Evolutionary conservation across 192 early-diverging fungal species (phyloP), one percentile per base, ranked within the genome.

Genomic region (Ambispora gerdemannii): DNA sequence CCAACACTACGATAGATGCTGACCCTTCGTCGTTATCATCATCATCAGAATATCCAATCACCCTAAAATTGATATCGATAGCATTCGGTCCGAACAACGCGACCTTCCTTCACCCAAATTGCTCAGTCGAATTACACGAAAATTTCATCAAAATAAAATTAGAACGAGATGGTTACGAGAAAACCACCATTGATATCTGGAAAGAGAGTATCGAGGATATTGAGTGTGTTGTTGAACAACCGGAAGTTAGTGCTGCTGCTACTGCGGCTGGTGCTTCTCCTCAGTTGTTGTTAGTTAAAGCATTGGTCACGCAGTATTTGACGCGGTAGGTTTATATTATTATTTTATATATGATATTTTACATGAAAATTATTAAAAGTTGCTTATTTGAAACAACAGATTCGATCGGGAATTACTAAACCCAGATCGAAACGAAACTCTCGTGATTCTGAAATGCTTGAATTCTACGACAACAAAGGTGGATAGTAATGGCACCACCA

Each of bases 321-420:
- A 71, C 74, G 17, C 63, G 77, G 77, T 78, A 70, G 56, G 43
- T 24, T 30, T 24, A 32, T n/a, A 17, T 20, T 0, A 69, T 33
- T 49, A 53, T 4, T 53, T 43, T 43, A n/a, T n/a, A n/a, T n/a
- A n/a, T n/a, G n/a, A n/a, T n/a, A 43, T 15, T 43, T 43, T 10
- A 15, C 27, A 56, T 13, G 19, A 6, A 27, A 4, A 56, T 31
- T 63, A 50, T 33, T 17, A 25, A 49, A n/a, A n/a, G n/a, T n/a
- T n/a, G n/a, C n/a, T n/a, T 51, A 25, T 19, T 60, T 1, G 15
- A 19, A 35, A 2, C 38, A 7, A 6, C 24, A 78, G 77, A 52
- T 78, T 78, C 50, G 77, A 75, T 61, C 74, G 73, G 32, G 77
- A 78, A 34, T 43, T 78, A 25, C 28, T 78, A 31, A 78, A 73